phyloP scores from a whole-genome alignment of 2,329 filamentous ascomycete species.

The Pezicula radicicola region DNA sequence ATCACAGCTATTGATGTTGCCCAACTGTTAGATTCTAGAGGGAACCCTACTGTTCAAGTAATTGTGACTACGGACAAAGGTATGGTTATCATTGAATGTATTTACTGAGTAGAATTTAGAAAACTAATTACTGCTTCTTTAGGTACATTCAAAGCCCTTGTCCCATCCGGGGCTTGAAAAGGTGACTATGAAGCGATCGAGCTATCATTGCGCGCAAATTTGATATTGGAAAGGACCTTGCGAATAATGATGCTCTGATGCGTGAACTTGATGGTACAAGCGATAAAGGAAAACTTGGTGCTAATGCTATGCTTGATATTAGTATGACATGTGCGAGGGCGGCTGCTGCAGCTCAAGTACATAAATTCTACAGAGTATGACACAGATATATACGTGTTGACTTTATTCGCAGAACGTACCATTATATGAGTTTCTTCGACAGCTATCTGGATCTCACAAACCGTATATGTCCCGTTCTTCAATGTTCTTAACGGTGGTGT shows the following conservation, averaged over 20 bases:
- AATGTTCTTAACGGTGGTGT: conserved; percentile 54
- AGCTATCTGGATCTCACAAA: conserved; percentile 34
- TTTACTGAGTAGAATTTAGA: too few relatives aligned
- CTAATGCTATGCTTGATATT: conserved; percentile 58
- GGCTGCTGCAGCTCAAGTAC: conserved; percentile 48
- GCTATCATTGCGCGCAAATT: conserved; percentile 47
- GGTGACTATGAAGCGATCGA: conserved; percentile 32
- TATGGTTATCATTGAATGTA: too few relatives aligned
- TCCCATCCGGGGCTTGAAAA: conserved; percentile 33
- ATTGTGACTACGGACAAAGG: too few relatives aligned
- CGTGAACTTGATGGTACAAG: conserved; percentile 52
- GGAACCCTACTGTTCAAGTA: too few relatives aligned
- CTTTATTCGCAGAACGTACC: conserved; percentile 37
- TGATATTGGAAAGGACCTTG: conserved; percentile 49
- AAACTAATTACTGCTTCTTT: too few relatives aligned
- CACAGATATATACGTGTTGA: too few relatives aligned
- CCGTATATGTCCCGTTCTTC: conserved; percentile 50
- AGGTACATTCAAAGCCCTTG: conserved; percentile 29
- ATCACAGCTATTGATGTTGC: too few relatives aligned
- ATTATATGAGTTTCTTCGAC: conserved; percentile 55
- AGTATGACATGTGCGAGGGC: conserved; percentile 58
- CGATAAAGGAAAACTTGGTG: conserved; percentile 57
- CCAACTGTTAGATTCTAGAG: too few relatives aligned
- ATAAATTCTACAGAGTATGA: neutral
- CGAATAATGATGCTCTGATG: conserved; percentile 50